Conservation (phyloP, 495 filamentous ascomycete genomes). For the Penicillium subrubescens region DNA sequence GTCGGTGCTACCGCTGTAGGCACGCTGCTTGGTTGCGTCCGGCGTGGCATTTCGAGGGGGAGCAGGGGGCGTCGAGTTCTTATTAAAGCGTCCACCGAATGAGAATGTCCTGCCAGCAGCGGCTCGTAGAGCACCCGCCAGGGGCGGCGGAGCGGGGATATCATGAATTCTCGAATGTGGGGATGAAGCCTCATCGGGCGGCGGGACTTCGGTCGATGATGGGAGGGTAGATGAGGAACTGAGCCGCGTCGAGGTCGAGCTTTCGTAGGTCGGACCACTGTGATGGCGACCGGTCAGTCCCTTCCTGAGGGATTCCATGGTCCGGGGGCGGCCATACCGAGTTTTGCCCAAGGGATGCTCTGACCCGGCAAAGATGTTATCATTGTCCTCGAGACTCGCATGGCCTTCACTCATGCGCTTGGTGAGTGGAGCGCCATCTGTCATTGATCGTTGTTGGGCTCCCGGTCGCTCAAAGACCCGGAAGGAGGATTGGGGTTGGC, state of each 20-base stretch:
- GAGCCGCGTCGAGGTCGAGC: conserved; percentile 62
- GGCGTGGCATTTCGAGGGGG: conserved; percentile 49
- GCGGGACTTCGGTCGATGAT: conserved; percentile 65
- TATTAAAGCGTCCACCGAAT: conserved; percentile 55
- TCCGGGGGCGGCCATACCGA: conserved; percentile 40
- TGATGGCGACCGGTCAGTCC: conserved; percentile 49
- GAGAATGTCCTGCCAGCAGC: conserved; percentile 75
- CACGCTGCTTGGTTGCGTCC: conserved; percentile 44
- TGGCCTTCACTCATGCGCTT: conserved; percentile 42
- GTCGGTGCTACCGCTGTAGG: conserved; percentile 57
- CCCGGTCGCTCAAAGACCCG: conserved; percentile 62
- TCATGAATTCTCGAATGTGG: conserved; percentile 55
- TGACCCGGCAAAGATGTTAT: conserved; percentile 44
- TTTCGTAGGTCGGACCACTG: conserved; percentile 66
- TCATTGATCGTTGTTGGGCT: conserved; percentile 45
- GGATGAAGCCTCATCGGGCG: conserved; percentile 57
- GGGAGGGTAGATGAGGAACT: conserved; percentile 75
- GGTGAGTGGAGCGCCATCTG: conserved; percentile 48
- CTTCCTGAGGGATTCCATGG: conserved; percentile 25
- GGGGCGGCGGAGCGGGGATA: conserved; percentile 54
- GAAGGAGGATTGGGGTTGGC: conserved; percentile 54
- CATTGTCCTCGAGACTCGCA: conserved; percentile 52
- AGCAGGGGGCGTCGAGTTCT: conserved; percentile 37
- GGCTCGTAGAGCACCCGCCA: conserved; percentile 57
- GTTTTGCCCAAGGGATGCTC: conserved; percentile 39